phyloP scores from a whole-genome alignment of 495 filamentous ascomycete genomes.

The Annulohypoxylon maeteangense region DNA sequence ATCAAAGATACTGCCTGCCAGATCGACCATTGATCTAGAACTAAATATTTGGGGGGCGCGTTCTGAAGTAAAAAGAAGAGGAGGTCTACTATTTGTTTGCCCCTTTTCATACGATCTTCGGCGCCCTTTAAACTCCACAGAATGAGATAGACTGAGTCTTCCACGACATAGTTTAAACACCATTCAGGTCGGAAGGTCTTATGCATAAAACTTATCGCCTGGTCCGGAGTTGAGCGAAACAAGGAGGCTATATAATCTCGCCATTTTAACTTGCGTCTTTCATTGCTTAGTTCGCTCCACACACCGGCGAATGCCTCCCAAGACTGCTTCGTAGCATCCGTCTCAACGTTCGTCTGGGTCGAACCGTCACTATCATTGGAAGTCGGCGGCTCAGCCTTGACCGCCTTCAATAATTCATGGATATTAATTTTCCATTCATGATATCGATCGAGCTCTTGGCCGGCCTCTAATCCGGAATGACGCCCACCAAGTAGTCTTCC shows the following conservation, averaged over 20 bases:
- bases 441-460: conserved; percentile 34
- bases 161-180: conserved; percentile 61
- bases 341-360: background rate
- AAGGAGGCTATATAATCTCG: conserved; percentile 62
- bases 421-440: conserved; percentile 38
- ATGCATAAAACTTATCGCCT: conserved; percentile 60
- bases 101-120: conserved; percentile 38
- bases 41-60: conserved; percentile 33
- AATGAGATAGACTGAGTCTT: conserved; percentile 63
- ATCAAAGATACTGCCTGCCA: conserved; percentile 16
- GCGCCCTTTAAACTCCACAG: conserved; percentile 31
- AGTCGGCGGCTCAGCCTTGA: background rate
- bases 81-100: conserved; percentile 19
- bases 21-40: conserved; percentile 35
- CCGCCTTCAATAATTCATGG: background rate
- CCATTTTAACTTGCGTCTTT: conserved; percentile 58
- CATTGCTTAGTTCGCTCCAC: conserved; percentile 53
- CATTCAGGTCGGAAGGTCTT: conserved; percentile 55
- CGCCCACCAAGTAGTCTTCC: conserved; percentile 28
- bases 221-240: conserved; percentile 57
- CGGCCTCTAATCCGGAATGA: conserved; percentile 3
- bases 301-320: conserved; percentile 51
- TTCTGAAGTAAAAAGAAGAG: conserved; percentile 39
- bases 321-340: conserved; percentile 38
- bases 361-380: background rate